A percentile compares a stretch with the other conserved stretches of the same genome.
phyloP scores from a whole-genome alignment of 345 rosid genomes.

The Eutrema yunnanense region DNA sequence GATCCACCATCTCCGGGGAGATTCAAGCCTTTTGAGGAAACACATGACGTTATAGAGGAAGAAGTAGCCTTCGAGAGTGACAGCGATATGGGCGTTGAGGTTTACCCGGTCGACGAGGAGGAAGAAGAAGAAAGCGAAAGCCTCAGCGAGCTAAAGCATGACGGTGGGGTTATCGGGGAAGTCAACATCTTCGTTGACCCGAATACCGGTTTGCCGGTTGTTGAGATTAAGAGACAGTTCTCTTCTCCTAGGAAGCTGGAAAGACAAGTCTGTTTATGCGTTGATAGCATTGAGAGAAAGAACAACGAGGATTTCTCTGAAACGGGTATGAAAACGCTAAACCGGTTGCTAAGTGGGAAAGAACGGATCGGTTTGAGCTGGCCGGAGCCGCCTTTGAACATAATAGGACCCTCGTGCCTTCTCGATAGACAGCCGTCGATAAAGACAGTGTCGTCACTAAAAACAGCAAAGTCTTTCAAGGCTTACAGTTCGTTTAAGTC shows the following conservation, averaged over 20 bases:
- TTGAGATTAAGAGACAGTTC: slow-evolving; percentile 45
- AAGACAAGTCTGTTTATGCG: slow-evolving; percentile 53
- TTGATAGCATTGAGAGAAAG: slow-evolving; percentile 29
- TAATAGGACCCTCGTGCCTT: slow-evolving; percentile 46
- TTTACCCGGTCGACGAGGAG: slow-evolving; percentile 72
- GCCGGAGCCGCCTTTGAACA: slow-evolving; percentile 82
- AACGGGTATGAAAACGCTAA: slow-evolving; percentile 32
- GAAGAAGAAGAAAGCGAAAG: slow-evolving; percentile 15
- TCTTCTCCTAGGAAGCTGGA: slow-evolving; percentile 56
- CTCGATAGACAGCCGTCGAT: slow-evolving; percentile 61
- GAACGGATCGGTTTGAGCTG: slow-evolving; percentile 78
- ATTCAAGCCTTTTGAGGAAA: slow-evolving; percentile 58
- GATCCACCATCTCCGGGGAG: slow-evolving; percentile 95
- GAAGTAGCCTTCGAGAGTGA: slow-evolving; percentile 67
- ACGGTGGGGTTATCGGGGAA: slow-evolving; percentile 25
- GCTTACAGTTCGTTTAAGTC: slow-evolving; percentile 61
- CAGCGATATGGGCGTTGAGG: slow-evolving; percentile 71
- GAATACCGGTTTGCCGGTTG: slow-evolving; percentile 8
- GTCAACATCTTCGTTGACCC: slow-evolving; percentile 15
- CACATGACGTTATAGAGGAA: slow-evolving; percentile 66
- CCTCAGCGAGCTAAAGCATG: slow-evolving; percentile 19
- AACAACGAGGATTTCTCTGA: slow-evolving; percentile 9
- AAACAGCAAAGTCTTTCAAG: slow-evolving; percentile 49
- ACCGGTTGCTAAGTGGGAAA: slow-evolving; percentile 59
- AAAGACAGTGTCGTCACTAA: slow-evolving; percentile 48